Percentiles rank a stretch among this genome's conserved stretches.
These are phyloP conservation scores for Colletotrichum chlorophyti DNA, from an alignment of 2,329 filamentous ascomycete genomes.

Conservation along the genomic window DNA sequence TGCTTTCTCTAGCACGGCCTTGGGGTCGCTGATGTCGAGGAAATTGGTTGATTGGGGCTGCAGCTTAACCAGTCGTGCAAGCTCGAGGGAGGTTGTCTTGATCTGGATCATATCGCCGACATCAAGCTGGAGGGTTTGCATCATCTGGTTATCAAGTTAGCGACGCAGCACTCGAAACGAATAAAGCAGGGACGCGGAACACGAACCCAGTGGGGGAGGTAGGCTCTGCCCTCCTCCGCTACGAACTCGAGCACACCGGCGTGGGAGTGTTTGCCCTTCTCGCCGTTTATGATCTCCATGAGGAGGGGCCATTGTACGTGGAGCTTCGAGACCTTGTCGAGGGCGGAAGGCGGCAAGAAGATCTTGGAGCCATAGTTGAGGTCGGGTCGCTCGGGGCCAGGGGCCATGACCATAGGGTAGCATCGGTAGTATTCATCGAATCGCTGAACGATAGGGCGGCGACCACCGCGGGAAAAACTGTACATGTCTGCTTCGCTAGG, in stretches of 20 bases:
- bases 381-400: conserved; percentile 84
- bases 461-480: conserved; percentile 42
- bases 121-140: conserved; percentile 88
- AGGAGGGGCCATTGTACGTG: conserved; percentile 98
- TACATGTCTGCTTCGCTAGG: conserved; percentile 31
- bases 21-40: conserved; percentile 95
- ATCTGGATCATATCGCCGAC: conserved; percentile 94
- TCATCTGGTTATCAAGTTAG: conserved; percentile 68
- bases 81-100: conserved; percentile 90
- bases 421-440: conserved; percentile 99
- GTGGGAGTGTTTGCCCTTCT: conserved; percentile 81
- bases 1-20: conserved; percentile 94
- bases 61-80: conserved; percentile 92
- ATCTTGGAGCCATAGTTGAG: conserved; percentile 98
- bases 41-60: conserved; percentile 94
- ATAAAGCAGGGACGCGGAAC: background rate
- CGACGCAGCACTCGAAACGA: background rate
- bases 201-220: conserved; percentile 91
- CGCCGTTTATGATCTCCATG: conserved; percentile 93
- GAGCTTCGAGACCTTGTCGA: conserved; percentile 94
- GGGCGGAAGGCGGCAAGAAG: conserved; percentile 91
- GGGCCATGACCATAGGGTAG: conserved; percentile 94
- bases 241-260: conserved; percentile 97
- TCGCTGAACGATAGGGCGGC: conserved; percentile 67
- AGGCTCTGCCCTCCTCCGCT: conserved; percentile 94